Base-by-base conservation (phyloP, 805 yeast genomes). In the Kluyveromyces wickerhamii region DNA sequence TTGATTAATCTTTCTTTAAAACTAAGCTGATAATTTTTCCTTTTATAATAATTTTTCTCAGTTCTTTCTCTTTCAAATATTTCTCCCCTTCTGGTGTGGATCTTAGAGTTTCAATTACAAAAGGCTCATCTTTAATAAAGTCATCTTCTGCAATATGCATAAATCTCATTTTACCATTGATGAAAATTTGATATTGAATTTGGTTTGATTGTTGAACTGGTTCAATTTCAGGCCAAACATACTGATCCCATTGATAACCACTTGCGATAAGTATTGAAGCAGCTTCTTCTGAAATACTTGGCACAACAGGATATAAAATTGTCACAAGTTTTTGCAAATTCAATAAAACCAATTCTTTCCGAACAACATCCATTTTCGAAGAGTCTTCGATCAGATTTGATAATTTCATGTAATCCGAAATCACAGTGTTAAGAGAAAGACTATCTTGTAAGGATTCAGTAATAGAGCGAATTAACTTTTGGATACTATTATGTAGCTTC, bases 381-480 rank as follows among this genome's bases (percentile, higher is more conserved):
- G 71, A 67, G 2, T 52, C 42, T 2, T 55, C 49, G 12, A 83
- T 46, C 2, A 65, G 44, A 46, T 77, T 73, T 8, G 94, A 80
- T 32, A 79, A 55, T 50, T 87, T 92, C 95, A 87, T 89, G 49
- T 76, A 81, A 52, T 87, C 94, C 0, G 96, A 84, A 16, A 92
- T 72, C 2, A 86, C 77, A 0, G 96, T 88, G 56, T 92, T 89
- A 53, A 89, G 63, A 0, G 87, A 67, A 18, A 81, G 59, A 1
- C 73, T 69, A 1, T 59, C 63, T 15, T 66, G 73, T 36, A 84
- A 72, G 0, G 95, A 74, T 6, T 63, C 65, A 11, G 80, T 71
- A 7, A 86, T 68, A 7, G 70, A 62, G 14, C 52, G 54, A 11
- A 78, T 45, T 27, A 66, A 63, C 3, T 46, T 49, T 44, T 74